A percentile compares a stretch with the other conserved stretches of the same genome.
Evolutionary conservation across 2,329 filamentous ascomycete species (phyloP).

Genomic region (Colletotrichum zoysiae): DNA sequence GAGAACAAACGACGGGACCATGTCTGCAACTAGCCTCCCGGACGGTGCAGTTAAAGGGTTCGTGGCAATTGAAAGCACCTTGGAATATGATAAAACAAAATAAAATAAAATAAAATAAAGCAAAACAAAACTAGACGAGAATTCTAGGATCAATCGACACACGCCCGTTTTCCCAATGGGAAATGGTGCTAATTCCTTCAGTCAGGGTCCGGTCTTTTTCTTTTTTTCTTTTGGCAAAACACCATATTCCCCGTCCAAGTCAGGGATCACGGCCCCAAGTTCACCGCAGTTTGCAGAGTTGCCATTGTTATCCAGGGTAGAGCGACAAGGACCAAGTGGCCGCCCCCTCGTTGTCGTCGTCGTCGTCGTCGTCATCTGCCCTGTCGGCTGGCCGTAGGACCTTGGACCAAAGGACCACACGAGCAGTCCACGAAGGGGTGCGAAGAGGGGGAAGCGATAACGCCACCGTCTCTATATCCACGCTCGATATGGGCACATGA

Average conservation of each 20-base stretch:
- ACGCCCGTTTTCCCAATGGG: background rate
- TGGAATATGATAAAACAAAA: background rate
- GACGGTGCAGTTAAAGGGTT: background rate
- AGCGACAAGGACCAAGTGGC: background rate
- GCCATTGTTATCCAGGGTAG: background rate
- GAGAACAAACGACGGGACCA: conserved; percentile 31
- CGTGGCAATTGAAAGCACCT: background rate
- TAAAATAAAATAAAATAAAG: background rate
- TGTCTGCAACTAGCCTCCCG: conserved; percentile 32
- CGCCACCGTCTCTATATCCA: conserved; percentile 1
- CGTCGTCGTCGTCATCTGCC: conserved; percentile 21
- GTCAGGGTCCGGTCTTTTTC: conserved; percentile 1
- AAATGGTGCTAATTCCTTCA: background rate
- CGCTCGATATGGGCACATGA: background rate
- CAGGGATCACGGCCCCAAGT: conserved; percentile 31
- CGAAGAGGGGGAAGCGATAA: conserved; percentile 15
- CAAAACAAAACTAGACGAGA: background rate
- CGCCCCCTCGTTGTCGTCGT: background rate
- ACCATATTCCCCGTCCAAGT: background rate
- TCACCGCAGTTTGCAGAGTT: background rate
- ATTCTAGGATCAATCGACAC: background rate
- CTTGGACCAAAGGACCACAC: conserved; percentile 24
- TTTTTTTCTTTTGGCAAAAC: conserved; percentile 15
- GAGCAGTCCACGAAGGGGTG: background rate
- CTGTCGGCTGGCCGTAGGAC: conserved; percentile 20